Conservation (phyloP, 2,329 filamentous ascomycete species). For the Tolypocladium nubicola region DNA sequence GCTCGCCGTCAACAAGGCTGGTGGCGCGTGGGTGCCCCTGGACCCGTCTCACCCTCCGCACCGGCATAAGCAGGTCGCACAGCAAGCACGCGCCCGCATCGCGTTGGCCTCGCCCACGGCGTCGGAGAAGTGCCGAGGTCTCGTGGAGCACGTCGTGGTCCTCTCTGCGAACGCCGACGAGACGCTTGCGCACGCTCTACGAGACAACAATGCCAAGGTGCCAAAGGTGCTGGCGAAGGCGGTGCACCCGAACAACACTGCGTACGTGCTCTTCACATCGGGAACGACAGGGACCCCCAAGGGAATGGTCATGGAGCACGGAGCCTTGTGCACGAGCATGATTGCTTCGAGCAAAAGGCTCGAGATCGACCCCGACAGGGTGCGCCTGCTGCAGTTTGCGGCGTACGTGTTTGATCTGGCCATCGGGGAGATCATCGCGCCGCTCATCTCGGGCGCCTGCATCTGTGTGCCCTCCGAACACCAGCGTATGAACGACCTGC, state of each 20-base stretch:
- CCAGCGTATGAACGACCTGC: constrained; percentile 1
- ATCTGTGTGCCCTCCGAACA: constrained; percentile 5
- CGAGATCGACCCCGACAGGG: not conserved
- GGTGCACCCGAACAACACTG: not conserved
- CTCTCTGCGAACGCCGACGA: not conserved
- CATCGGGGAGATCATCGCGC: constrained; percentile 2
- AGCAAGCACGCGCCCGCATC: constrained; percentile 2
- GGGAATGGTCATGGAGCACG: constrained; percentile 7
- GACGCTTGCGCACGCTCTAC: too few relatives aligned
- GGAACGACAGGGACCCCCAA: constrained; percentile 9
- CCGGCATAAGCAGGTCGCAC: constrained; percentile 4
- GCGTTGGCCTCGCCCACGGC: not conserved
- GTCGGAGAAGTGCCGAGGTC: too few relatives aligned
- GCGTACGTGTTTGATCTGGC: constrained; percentile 5
- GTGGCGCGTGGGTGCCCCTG: constrained; percentile 8
- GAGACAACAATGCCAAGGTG: too few relatives aligned
- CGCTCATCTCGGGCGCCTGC: constrained; percentile 2
- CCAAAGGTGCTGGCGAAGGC: too few relatives aligned
- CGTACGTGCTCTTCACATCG: constrained; percentile 8
- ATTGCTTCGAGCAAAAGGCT: not conserved
- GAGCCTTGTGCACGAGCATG: not conserved
- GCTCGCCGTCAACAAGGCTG: not conserved
- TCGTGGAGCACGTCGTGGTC: too few relatives aligned
- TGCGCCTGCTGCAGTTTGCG: constrained; percentile 4
- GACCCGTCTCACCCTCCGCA: constrained; percentile 25